Evolutionary conservation across 1,284 basidiomycete genomes (phyloP), one percentile per base, ranked within the genome.

Genomic region (Papiliotrema laurentii): DNA sequence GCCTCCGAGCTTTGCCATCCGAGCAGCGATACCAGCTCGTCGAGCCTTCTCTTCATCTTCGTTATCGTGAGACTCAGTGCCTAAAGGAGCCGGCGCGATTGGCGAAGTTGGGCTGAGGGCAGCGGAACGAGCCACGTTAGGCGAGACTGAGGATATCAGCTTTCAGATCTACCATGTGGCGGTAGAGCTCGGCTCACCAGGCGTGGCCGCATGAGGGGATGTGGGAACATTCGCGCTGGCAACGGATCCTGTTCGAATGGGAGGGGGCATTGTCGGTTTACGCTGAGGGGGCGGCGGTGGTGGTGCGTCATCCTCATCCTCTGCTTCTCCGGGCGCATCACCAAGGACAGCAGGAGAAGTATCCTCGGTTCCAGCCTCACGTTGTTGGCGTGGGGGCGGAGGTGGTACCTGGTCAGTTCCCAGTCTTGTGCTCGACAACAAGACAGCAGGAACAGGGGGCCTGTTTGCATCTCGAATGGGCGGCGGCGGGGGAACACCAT

Each of bases 1-100:
- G 31, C 88, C 91, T 26, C 88, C 91, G 11, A 91, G 79, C 59
- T 85, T 84, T 49, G 87, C 90, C 89, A 93, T 91, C 49, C 89
- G 80, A 26, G 86, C 89, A 26, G 89, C 90, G 62, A 91, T 84
- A 16, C 83, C 84, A 9, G 85, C 84, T 37, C 86, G 82, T 44
- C 86, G 81, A 60, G 84, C 82, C 45, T 84, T 78, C 67, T 89
- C 89, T 56, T 88, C 56, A 30, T 61, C 62, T 30, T 41, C 49
- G 18, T 49, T 39, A 18, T 46, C 48, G n/a, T 34, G 24, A 28
- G 45, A 42, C 25, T 45, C 26, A 26, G 21, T 18, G 16, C 14
- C 13, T 13, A 26, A 3, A 18, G 28, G 24, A 36, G 14, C 13
- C 16, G 4, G 18, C 18, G 21, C 26, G 18, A 11, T 28, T 21